These are phyloP conservation scores for Fraxinus nigra DNA, from an alignment of 305 asterid species.

Conservation along the genomic window DNA sequence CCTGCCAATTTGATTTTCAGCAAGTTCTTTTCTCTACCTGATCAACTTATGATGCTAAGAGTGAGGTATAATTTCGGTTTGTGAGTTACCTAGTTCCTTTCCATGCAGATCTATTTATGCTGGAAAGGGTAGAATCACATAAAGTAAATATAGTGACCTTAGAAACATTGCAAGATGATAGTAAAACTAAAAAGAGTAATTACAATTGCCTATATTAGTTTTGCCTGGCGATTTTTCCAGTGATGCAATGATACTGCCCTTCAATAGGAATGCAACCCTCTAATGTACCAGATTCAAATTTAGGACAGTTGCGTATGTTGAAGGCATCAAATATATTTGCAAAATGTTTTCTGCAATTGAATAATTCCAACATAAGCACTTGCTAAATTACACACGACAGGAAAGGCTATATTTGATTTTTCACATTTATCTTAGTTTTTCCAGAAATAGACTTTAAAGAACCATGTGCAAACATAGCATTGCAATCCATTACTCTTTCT, in stretches of 20 bases:
- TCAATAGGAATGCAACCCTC: background rate
- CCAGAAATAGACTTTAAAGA: slow-evolving; percentile 19
- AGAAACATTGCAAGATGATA: slow-evolving; percentile 2
- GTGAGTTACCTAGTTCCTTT: slow-evolving; percentile 11
- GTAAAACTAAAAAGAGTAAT: background rate
- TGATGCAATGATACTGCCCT: background rate
- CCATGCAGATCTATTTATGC: slow-evolving; percentile 16
- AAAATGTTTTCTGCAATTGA: slow-evolving; percentile 16
- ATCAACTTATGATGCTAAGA: slow-evolving; percentile 28
- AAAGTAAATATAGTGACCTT: slow-evolving; percentile 10
- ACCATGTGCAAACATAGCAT: slow-evolving; percentile 17
- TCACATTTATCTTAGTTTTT: slow-evolving; percentile 25
- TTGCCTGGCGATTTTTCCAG: background rate
- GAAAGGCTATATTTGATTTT: slow-evolving; percentile 18
- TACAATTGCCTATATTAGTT: background rate
- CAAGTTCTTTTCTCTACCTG: slow-evolving; percentile 22
- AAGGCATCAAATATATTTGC: slow-evolving; percentile 3
- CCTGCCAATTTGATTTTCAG: slow-evolving; percentile 38
- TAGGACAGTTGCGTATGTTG: slow-evolving; percentile 4
- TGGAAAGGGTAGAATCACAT: slow-evolving; percentile 15
- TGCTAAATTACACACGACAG: slow-evolving; percentile 27
- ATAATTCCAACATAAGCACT: slow-evolving; percentile 27
- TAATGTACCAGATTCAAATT: background rate
- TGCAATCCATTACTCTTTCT: slow-evolving; percentile 25
- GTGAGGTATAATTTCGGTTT: slow-evolving; percentile 31